A percentile compares a stretch with the other conserved stretches of the same genome.
Conservation (phyloP, 306 rosid genomes). For the Lathyrus oleraceus region DNA sequence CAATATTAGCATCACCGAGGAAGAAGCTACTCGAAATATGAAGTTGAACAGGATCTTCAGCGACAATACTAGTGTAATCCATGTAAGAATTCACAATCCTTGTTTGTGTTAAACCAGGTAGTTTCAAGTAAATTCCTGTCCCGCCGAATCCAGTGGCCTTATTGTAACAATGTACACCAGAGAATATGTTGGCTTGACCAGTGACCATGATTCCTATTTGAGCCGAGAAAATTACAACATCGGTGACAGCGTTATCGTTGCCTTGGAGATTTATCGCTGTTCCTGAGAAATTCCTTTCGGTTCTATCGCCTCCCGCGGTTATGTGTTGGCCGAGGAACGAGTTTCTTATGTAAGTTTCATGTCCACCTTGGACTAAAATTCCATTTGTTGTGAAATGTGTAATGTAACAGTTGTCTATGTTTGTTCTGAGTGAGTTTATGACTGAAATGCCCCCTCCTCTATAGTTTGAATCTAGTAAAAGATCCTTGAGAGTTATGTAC, state of each 20-base stretch:
- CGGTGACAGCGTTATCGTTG: constrained; percentile 81
- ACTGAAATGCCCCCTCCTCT: constrained; percentile 85
- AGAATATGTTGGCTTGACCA: constrained; percentile 69
- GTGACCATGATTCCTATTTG: constrained; percentile 60
- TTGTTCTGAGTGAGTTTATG: constrained; percentile 71
- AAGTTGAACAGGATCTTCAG: constrained; percentile 90
- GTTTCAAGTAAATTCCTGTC: constrained; percentile 65
- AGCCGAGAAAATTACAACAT: constrained; percentile 87
- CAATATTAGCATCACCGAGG: constrained; percentile 80
- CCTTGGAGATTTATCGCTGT: constrained; percentile 69
- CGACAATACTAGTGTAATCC: constrained; percentile 85
- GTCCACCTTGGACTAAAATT: constrained; percentile 69
- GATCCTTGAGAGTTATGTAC: constrained; percentile 67
- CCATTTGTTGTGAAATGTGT: constrained; percentile 82
- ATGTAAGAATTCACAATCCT: constrained; percentile 81
- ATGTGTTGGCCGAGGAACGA: constrained; percentile 89
- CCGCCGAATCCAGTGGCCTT: constrained; percentile 95
- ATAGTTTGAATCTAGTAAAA: constrained; percentile 73
- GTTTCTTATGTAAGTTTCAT: constrained; percentile 82
- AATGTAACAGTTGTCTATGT: constrained; percentile 85
- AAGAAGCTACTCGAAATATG: constrained; percentile 72
- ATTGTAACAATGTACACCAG: constrained; percentile 91
- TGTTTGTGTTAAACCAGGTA: constrained; percentile 76
- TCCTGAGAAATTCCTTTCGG: constrained; percentile 72
- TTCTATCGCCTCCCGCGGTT: constrained; percentile 70